Evolutionary conservation across 495 filamentous ascomycete species (phyloP).

Genomic region (Aspergillus affinis): DNA sequence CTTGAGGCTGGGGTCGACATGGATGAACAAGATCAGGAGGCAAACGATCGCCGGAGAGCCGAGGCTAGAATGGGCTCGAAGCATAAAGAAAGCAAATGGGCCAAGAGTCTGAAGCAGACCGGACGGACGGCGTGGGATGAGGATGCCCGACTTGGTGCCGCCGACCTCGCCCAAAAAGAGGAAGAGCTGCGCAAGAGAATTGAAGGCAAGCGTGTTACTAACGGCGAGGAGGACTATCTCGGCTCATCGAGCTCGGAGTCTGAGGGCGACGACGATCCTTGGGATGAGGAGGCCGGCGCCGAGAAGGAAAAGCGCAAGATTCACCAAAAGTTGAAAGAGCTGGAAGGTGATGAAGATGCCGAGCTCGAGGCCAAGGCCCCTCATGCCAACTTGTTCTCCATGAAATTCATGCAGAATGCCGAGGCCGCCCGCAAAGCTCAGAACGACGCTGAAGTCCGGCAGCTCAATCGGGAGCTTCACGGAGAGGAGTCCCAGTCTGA

Average conservation of each 20-base stretch:
- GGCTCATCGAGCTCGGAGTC: conserved; percentile 52
- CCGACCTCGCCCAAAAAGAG: conserved; percentile 78
- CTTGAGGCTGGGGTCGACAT: conserved; percentile 64
- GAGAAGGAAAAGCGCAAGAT: conserved; percentile 54
- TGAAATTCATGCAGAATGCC: conserved; percentile 93
- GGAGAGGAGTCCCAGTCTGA: conserved; percentile 55
- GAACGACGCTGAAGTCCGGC: conserved; percentile 79
- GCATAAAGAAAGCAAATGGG: conserved; percentile 92
- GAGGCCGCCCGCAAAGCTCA: conserved; percentile 71
- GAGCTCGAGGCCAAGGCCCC: conserved; percentile 38
- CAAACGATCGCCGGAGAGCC: conserved; percentile 75
- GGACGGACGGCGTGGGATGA: conserved; percentile 82
- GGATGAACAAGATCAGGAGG: conserved; percentile 77
- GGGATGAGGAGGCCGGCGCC: conserved; percentile 53
- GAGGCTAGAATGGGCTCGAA: conserved; percentile 86
- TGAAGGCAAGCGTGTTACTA: conserved; percentile 66
- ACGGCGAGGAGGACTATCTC: conserved; percentile 48
- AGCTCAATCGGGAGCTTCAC: conserved; percentile 70
- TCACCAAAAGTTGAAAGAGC: conserved; percentile 56
- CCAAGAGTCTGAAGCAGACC: conserved; percentile 79
- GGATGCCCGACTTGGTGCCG: conserved; percentile 71
- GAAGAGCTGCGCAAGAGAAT: conserved; percentile 84
- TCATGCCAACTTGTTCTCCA: conserved; percentile 58
- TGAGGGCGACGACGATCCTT: conserved; percentile 58
- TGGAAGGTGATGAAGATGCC: conserved; percentile 47